Base-by-base conservation (phyloP, 2,329 filamentous ascomycete species). In the Colletotrichum theobromicola region DNA sequence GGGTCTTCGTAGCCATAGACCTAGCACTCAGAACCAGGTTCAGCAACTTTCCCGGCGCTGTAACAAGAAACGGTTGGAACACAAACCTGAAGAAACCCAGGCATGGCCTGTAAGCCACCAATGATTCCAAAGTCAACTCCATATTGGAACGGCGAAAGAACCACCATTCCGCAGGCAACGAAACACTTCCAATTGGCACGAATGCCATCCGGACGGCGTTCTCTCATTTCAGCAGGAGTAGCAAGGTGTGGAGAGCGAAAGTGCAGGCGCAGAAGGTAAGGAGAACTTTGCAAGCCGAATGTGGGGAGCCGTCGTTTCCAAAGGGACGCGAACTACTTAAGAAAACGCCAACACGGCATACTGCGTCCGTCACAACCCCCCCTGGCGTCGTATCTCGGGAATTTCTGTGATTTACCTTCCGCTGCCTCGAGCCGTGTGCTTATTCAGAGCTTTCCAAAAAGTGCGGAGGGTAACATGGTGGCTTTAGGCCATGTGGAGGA, bases 51-150 rank as follows among this genome's bases (percentile, higher is more conserved):
- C 13, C 5, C 2, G 12, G 26, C 10, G 5, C 16, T 18, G 28
- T 32, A 18, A 16, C 9, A n/a, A n/a, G 13, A 3, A 60, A 32
- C 6, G 4, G 3, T n/a, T 8, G 0, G 7, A 13, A 2, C 18
- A 60, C 55, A 12, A 5, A 60, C 55, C 74, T 85, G 80, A 7
- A 88, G 82, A 64, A 89, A 89, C 16, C 87, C 87, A 4, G 82
- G 79, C 87, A 88, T 89, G 74, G 87, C 87, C 79, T 89, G 87
- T 2, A 89, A 77, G 50, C 87, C 87, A 30, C 86, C 86, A 64
- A 89, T 89, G 26, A 88, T 80, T 26, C 87, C 87, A 76, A 89
- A 89, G 75, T 89, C 87, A 57, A 88, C 80, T 32, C 88, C 88
- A 78, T 89, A 89, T 73, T 89, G 88, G 75, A 89, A 89, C 0